Conservation (phyloP, 345 rosid genomes). For the Brassica juncea region DNA sequence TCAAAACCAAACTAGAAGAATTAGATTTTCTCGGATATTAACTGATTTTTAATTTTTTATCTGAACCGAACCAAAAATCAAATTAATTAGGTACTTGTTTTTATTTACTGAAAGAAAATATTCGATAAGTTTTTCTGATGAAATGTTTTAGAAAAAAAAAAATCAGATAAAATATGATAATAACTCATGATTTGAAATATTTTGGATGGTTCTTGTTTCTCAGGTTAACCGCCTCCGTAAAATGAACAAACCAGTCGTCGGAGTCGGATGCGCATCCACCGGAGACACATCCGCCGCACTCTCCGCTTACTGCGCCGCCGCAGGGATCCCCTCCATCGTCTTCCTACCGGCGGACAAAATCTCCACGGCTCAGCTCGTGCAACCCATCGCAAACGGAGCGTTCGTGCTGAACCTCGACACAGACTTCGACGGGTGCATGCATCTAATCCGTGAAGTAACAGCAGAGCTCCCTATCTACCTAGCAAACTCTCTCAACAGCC, state of each 20-base stretch:
- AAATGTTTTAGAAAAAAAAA: too few relatives aligned
- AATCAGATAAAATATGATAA: too few relatives aligned
- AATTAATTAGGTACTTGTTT: too few relatives aligned
- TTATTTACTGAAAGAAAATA: too few relatives aligned
- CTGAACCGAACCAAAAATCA: background rate
- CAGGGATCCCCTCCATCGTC: constrained; percentile 86
- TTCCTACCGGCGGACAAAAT: constrained; percentile 78
- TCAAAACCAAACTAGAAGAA: background rate
- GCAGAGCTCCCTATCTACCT: constrained; percentile 77
- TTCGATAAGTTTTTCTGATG: too few relatives aligned
- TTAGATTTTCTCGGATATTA: background rate
- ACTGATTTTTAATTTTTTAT: background rate
- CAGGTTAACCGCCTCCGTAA: constrained; percentile 83
- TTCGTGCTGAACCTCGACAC: constrained; percentile 79
- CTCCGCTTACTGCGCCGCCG: constrained; percentile 80
- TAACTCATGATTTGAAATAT: too few relatives aligned
- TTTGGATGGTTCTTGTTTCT: constrained; percentile 50
- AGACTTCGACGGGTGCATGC: constrained; percentile 88
- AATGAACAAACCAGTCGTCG: constrained; percentile 64
- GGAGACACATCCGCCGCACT: constrained; percentile 89
- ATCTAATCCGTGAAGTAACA: constrained; percentile 72
- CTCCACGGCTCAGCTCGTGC: constrained; percentile 82
- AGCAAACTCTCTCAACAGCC: constrained; percentile 77
- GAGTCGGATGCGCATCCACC: constrained; percentile 89
- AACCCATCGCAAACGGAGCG: constrained; percentile 87